Base-by-base conservation (phyloP, 495 filamentous ascomycete species). In the Darksidea phi region DNA sequence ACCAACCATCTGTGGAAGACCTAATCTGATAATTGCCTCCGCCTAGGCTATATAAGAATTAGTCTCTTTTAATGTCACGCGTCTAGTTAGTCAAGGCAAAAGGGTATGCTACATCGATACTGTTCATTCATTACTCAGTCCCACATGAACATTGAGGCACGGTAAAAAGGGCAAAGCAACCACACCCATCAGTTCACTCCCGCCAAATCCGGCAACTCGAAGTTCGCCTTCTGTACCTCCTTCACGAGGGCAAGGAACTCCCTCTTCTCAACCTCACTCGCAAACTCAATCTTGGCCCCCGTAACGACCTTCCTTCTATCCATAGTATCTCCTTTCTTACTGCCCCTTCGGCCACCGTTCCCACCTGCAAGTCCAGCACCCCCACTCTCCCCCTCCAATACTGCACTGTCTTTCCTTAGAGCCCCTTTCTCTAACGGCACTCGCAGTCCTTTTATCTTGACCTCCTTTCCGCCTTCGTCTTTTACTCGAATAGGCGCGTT, bases 391-490 rank as follows among this genome's bases (percentile, higher is more conserved):
- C 41, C 53, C 6, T 45, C 46, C 8, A 42, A 51, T 0, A 54
- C 50, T 17, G n/a, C 64, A 51, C 54, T 59, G 52, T 63, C 60
- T 23, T 63, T 67, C 45, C 64, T 63, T 37, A 13, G 4, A 1
- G 18, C 32, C 15, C 20, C 41, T 24, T 54, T 54, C 36, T 70
- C 70, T 11, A 74, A 47, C n/a, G 59, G 55, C 15, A 75, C 65
- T 25, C 68, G 63, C 10, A 75, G 57, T 12, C 73, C 73, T 59
- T 74, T 75, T 25, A 75, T 49, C 57, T 70, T 71, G 6, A 73
- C 59, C 45, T 56, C 52, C 32, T 59, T 69, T 21, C 46, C 43
- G 0, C 71, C 70, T 17, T 72, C 71, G 13, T 73, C 73, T 28
- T 69, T 72, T 20, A 72, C 59, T 12, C 66, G 59, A 20, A 74